These are phyloP conservation scores for Naganishia friedmannii DNA, from an alignment of 768 basidiomycete species.

Conservation along the genomic window DNA sequence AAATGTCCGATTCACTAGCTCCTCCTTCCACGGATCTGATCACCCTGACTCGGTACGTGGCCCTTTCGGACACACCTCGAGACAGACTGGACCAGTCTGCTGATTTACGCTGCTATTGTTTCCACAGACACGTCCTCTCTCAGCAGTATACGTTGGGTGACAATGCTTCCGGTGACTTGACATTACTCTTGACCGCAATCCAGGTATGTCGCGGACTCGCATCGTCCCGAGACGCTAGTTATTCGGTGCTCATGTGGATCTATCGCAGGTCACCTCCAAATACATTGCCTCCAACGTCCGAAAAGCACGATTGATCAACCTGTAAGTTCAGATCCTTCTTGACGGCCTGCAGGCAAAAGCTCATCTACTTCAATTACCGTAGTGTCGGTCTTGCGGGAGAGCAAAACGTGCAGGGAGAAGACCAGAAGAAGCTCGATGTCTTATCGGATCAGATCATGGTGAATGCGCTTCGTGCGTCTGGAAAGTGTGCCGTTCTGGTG, in stretches of 20 bases:
- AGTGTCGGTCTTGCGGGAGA: constrained; percentile 97
- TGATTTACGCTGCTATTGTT: constrained; percentile 8
- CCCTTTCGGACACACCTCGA: background rate
- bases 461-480: constrained; percentile 90
- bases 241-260: too few relatives aligned
- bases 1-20: constrained; percentile 56
- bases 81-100: background rate
- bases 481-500: constrained; percentile 93
- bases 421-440: constrained; percentile 99
- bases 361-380: constrained; percentile 9
- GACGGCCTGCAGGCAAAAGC: background rate
- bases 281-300: constrained; percentile 98
- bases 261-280: constrained; percentile 52
- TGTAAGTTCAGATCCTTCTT: constrained; percentile 59
- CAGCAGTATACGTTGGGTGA: constrained; percentile 80
- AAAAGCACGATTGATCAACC: constrained; percentile 92
- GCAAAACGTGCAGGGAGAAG: constrained; percentile 94
- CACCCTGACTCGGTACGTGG: constrained; percentile 78
- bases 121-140: constrained; percentile 72
- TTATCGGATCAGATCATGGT: constrained; percentile 99
- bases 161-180: constrained; percentile 86
- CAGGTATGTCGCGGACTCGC: constrained; percentile 60
- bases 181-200: constrained; percentile 89
- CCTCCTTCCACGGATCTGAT: constrained; percentile 81
- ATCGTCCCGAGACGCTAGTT: too few relatives aligned